Base-by-base conservation (phyloP, 257 asterid species). In the Lavandula angustifolia region DNA sequence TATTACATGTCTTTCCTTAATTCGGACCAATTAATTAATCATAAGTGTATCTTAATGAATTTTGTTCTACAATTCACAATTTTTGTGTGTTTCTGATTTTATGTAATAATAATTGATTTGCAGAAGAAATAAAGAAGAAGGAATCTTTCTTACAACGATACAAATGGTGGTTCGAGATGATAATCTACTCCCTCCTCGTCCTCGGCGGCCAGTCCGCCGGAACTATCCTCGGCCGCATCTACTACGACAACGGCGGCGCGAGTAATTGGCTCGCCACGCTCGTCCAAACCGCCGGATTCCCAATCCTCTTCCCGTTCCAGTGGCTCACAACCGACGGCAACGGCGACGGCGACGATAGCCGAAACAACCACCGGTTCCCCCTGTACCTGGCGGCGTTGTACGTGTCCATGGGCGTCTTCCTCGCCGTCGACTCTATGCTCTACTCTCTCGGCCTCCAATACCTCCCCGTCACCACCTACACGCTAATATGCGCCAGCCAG, bases 241-340 rank as follows among this genome's bases (percentile, higher is more conserved):
- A 91, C 63, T 91, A 82, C 76, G 74, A 81, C 49, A 80, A 84
- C 17, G 95, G 98, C 7, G 98, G 95, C 54, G 71, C 82, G 2
- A 88, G 95, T 55, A 65, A 73, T 48, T 88, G 95, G 96, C 37
- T 84, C 68, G 91, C 91, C 4, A 77, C 96, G 34, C 46, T 91
- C 5, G 87, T 80, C 0, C 88, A 78, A 76, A 74, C 58, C 22
- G 76, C 48, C 9, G 97, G 91, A 4, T 90, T 85, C 64, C 96
- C 95, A 1, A 43, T 81, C 38, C 86, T 88, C 6, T 12, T 88
- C 47, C 98, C 98, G 3, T 74, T 91, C 51, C 88, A 75, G 3
- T 78, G 61, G 54, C 5, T 85, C 17, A 49, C 75, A 6, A 29
- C 67, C 16, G 4, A 66, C 16, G 18, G 54, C n/a, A n/a, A n/a